Evolutionary conservation across 2,329 filamentous ascomycete genomes (phyloP).

Genomic region (Aspergillus sp.): DNA sequence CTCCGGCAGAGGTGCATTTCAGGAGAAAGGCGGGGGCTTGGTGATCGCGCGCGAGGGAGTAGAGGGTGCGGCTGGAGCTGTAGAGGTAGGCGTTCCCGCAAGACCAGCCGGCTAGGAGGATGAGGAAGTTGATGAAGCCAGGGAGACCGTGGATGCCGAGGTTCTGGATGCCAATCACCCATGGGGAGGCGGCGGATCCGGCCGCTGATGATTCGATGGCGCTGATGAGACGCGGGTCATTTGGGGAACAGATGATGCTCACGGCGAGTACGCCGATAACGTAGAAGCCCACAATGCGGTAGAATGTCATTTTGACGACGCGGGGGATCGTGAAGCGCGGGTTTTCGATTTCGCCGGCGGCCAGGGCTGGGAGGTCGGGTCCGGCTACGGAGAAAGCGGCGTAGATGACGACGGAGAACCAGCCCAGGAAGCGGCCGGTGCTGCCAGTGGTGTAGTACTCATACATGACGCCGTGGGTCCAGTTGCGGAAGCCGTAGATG

Average conservation of each 20-base stretch:
- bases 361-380: constrained; percentile 61
- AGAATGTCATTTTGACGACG: constrained; percentile 75
- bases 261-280: constrained; percentile 71
- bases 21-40: constrained; percentile 59
- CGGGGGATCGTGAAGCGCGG: constrained; percentile 69
- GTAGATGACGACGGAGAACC: constrained; percentile 70
- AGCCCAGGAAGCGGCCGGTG: constrained; percentile 70
- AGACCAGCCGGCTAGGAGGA: constrained; percentile 71
- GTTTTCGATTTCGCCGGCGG: constrained; percentile 69
- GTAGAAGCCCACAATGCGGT: constrained; percentile 74
- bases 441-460: constrained; percentile 64
- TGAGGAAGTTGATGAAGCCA: constrained; percentile 71
- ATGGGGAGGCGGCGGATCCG: constrained; percentile 69
- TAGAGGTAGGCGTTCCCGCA: constrained; percentile 68
- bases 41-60: constrained; percentile 48
- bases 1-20: constrained; percentile 61
- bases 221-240: constrained; percentile 60
- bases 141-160: constrained; percentile 68
- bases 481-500: constrained; percentile 70
- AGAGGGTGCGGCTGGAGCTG: constrained; percentile 54
- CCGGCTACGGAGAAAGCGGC: constrained; percentile 66
- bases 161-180: constrained; percentile 70
- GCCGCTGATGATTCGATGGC: constrained; percentile 60
- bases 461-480: constrained; percentile 64
- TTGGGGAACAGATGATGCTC: constrained; percentile 67